Percentiles rank a stretch among this genome's conserved stretches.
phyloP scores from a whole-genome alignment of 306 rosid species.

The Prunus mume region DNA sequence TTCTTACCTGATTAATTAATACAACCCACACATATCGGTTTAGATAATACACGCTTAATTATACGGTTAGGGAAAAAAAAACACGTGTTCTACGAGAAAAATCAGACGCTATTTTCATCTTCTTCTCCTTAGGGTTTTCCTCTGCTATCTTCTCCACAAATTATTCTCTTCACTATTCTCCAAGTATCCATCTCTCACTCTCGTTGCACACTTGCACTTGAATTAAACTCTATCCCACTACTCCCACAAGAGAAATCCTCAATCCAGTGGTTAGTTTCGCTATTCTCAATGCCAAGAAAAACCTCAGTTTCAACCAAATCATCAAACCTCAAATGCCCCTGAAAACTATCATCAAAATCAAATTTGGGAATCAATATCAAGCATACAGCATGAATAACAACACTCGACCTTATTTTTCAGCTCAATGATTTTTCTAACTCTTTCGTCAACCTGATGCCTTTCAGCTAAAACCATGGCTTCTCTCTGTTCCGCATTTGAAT shows the following conservation, averaged over 20 bases:
- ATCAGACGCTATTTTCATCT: too few relatives aligned
- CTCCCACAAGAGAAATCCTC: constrained; percentile 86
- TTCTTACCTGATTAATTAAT: too few relatives aligned
- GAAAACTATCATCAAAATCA: constrained; percentile 97
- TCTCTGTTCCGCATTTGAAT: constrained; percentile 96
- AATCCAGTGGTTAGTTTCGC: constrained; percentile 70
- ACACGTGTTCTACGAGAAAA: too few relatives aligned
- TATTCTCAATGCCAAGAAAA: constrained; percentile 55
- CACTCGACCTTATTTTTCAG: constrained; percentile 67
- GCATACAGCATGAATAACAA: constrained; percentile 1
- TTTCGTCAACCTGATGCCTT: constrained; percentile 88
- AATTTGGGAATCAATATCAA: constrained; percentile 51
- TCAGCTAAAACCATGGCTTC: constrained; percentile 94
- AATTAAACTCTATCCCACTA: constrained; percentile 78
- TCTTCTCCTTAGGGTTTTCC: too few relatives aligned
- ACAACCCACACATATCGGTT: too few relatives aligned
- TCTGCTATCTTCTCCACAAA: too few relatives aligned
- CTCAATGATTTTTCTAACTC: constrained; percentile 77
- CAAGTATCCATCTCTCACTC: too few relatives aligned
- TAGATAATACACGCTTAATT: too few relatives aligned
- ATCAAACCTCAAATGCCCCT: constrained; percentile 87
- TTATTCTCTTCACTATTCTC: too few relatives aligned
- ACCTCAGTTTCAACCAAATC: constrained; percentile 82
- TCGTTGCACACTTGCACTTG: constrained; percentile 35
- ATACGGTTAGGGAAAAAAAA: too few relatives aligned